Evolutionary conservation across 176 grass and related monocot species (phyloP).

Genomic region (Bothriochloa decipiens): DNA sequence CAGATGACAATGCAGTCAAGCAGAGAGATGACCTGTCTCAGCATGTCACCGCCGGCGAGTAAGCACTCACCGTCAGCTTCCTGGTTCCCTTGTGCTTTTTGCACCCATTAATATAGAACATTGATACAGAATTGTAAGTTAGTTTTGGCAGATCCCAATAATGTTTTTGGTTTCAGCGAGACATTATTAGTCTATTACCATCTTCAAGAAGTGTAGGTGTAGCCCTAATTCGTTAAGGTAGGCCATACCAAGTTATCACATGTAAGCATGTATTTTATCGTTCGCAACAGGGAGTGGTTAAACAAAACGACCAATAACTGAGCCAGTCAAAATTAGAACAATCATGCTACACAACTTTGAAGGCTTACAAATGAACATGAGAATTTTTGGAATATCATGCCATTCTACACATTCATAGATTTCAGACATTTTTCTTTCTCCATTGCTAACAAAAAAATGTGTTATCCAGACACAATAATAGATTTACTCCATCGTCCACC

Average conservation of each 20-base stretch:
- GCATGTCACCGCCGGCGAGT: conserved; percentile 12
- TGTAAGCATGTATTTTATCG: background rate
- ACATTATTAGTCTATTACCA: background rate
- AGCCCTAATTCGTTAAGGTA: background rate
- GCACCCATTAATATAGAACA: conserved; percentile 4
- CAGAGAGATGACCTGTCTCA: conserved; percentile 44
- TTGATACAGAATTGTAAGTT: conserved; percentile 21
- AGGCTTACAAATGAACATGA: conserved; percentile 34
- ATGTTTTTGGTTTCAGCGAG: background rate
- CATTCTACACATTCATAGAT: conserved; percentile 36
- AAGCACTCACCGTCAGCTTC: background rate
- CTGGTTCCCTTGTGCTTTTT: background rate
- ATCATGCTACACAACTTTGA: conserved; percentile 18
- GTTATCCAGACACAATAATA: conserved; percentile 5
- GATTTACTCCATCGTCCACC: background rate
- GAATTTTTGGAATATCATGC: background rate
- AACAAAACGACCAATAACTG: background rate
- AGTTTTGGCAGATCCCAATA: conserved; percentile 9
- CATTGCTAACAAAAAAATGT: conserved; percentile 18
- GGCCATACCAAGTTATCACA: background rate
- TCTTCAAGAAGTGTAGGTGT: background rate
- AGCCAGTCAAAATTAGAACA: conserved; percentile 22
- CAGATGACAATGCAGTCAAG: conserved; percentile 30
- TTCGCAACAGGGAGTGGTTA: background rate
- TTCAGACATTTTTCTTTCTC: conserved; percentile 19